These are phyloP conservation scores for Lactifluus hygrophoroides DNA, from an alignment of 768 basidiomycete species.

Conservation along the genomic window DNA sequence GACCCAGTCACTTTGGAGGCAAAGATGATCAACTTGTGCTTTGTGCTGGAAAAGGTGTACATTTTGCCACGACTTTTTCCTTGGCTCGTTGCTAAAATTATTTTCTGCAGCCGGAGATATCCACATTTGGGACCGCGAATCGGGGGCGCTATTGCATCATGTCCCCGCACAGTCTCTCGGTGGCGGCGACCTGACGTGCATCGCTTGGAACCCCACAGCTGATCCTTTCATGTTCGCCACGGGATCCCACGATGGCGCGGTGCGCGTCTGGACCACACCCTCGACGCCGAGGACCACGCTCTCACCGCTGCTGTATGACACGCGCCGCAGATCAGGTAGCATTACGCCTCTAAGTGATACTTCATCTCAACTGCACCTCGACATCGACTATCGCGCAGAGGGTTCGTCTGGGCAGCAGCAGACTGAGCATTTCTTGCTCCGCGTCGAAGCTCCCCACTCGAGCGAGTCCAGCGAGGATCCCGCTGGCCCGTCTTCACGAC, in stretches of 20 bases:
- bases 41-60: conserved; percentile 62
- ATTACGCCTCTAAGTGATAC: conserved; percentile 13
- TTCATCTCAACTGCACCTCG: conserved; percentile 12
- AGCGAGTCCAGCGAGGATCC: conserved; percentile 4
- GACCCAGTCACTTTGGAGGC: conserved; percentile 77
- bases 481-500: conserved; percentile 1
- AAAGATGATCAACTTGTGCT: conserved; percentile 70
- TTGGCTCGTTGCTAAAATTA: neutral
- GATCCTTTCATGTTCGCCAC: conserved; percentile 66
- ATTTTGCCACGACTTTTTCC: neutral
- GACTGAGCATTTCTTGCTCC: neutral
- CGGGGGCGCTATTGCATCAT: conserved; percentile 60
- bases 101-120: conserved; percentile 63
- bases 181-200: conserved; percentile 64
- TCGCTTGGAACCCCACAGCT: conserved; percentile 69
- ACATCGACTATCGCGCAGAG: conserved; percentile 8
- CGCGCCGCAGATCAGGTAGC: conserved; percentile 8
- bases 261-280: conserved; percentile 62
- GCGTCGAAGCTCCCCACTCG: neutral
- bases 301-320: too few relatives aligned
- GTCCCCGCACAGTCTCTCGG: conserved; percentile 53
- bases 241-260: conserved; percentile 67
- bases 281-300: conserved; percentile 7
- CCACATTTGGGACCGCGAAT: conserved; percentile 81
- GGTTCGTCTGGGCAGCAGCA: conserved; percentile 4